Evolutionary conservation across 1,284 basidiomycete species (phyloP), one percentile per base, ranked within the genome.

Genomic region (Ganoderma leucocontextum): DNA sequence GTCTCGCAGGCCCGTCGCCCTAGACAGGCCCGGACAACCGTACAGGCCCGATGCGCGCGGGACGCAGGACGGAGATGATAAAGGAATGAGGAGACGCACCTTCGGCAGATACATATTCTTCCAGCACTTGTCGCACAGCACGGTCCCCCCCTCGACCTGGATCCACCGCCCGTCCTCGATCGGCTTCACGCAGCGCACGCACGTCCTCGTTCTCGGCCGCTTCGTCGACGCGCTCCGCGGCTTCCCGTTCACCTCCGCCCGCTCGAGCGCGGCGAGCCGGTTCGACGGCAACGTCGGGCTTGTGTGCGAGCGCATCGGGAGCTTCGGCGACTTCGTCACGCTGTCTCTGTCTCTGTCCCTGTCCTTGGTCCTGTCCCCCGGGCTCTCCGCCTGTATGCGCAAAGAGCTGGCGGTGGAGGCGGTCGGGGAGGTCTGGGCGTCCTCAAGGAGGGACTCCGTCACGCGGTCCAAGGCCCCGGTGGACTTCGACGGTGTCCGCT

Each of bases 81-180:
- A 33, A n/a, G 22, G 17, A 13, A 47, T 29, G 29, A 60, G 39
- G 59, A 38, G 22, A 75, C 82, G 70, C 72, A 93, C 93, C 85
- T 94, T 95, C 66, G 95, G 95, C 72, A 97, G 80, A 83, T 97
- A 97, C 90, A 96, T 92, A 76, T 93, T 91, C 85, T 96, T 96
- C 95, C 95, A 97, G 79, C 95, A 96, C 73, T 80, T 81, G 77
- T 95, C 95, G 79, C 95, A 97, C 70, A 97, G 81, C 42, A 88
- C 82, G 35, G 92, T 89, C 63, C 91, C 93, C 29, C 86, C 88
- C 74, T 96, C 94, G 77, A 93, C 87, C 73, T 84, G 83, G 70
- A 95, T 88, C 92, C 93, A 96, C 72, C 91, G 84, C 70, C 91
- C 91, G 73, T 95, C 92, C 49, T 91, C 90, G 64, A 96, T 92